Conservation (phyloP, 352 stramenopile species). For the Phytophthora pistaciae region DNA sequence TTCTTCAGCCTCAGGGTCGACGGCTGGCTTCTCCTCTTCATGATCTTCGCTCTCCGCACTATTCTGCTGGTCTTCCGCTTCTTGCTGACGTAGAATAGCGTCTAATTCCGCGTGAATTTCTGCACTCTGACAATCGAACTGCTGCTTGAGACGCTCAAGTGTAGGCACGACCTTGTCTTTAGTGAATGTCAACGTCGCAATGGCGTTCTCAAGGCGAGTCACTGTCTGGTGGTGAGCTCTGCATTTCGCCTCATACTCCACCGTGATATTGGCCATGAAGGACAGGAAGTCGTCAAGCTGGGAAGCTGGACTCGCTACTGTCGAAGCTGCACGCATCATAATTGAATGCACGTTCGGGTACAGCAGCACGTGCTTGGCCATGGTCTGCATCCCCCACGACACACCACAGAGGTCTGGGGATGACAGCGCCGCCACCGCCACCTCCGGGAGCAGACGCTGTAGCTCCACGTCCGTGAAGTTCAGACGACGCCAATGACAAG, state of each 20-base stretch:
- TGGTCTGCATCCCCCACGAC: constrained; percentile 2
- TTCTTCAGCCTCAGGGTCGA: constrained; percentile 10
- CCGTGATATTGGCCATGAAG: constrained; percentile 29
- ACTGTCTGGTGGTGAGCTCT: constrained; percentile 6
- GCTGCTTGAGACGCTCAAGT: constrained; percentile 9
- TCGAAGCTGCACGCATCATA: constrained; percentile 4
- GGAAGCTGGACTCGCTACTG: constrained; percentile 3
- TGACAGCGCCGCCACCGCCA: constrained; percentile 11
- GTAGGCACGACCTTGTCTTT: constrained; percentile 26
- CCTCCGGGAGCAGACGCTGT: constrained; percentile 15
- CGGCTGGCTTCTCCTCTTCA: background rate
- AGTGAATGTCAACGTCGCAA: constrained; percentile 22
- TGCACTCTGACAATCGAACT: constrained; percentile 7
- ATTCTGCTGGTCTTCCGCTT: background rate
- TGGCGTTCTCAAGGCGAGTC: constrained; percentile 6
- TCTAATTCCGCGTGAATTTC: constrained; percentile 17
- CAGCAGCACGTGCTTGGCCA: constrained; percentile 11
- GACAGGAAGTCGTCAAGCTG: constrained; percentile 37
- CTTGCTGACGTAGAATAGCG: background rate
- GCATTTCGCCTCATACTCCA: constrained; percentile 9
- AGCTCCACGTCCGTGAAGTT: constrained; percentile 17
- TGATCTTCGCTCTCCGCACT: background rate
- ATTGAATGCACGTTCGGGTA: constrained; percentile 23
- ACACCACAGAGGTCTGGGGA: constrained; percentile 18
- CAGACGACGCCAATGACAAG: constrained; percentile 34